A percentile compares a stretch with the other conserved stretches of the same genome.
Conservation (phyloP, 306 rosid genomes). For the Gillenia trifoliata region DNA sequence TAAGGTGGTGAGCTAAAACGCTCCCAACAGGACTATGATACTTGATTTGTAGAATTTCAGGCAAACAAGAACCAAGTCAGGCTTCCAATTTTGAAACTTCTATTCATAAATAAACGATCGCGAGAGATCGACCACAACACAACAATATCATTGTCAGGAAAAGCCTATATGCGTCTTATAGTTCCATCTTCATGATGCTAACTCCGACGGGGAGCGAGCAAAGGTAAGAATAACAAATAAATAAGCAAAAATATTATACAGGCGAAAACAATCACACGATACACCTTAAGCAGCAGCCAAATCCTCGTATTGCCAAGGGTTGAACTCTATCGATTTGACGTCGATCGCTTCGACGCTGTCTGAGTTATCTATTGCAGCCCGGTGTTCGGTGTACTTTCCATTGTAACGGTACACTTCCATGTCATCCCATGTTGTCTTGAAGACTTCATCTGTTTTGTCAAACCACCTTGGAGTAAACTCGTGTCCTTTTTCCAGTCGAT, state of each 20-base stretch:
- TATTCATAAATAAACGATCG: neutral
- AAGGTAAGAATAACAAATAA: constrained; percentile 5
- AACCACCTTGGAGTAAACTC: constrained; percentile 69
- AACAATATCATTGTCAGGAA: constrained; percentile 14
- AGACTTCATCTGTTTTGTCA: constrained; percentile 56
- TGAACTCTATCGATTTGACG: constrained; percentile 45
- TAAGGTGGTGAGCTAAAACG: neutral
- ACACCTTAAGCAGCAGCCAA: constrained; percentile 33
- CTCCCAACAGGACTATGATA: neutral
- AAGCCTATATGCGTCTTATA: constrained; percentile 1
- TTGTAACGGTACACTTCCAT: constrained; percentile 69
- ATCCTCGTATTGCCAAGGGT: constrained; percentile 71
- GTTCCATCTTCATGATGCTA: constrained; percentile 4
- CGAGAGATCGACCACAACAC: neutral
- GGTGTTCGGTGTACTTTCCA: constrained; percentile 56
- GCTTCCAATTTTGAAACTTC: neutral
- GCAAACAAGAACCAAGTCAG: neutral
- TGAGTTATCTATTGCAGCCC: constrained; percentile 48
- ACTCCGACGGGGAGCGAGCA: neutral
- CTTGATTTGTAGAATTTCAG: neutral
- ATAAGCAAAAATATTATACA: constrained; percentile 10
- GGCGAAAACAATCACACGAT: neutral
- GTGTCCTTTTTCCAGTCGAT: constrained; percentile 49
- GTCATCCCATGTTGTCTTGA: constrained; percentile 77
- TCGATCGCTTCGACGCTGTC: constrained; percentile 31